Evolutionary conservation across 805 yeast genomes (phyloP).

Genomic region (Ogataea siamensis): DNA sequence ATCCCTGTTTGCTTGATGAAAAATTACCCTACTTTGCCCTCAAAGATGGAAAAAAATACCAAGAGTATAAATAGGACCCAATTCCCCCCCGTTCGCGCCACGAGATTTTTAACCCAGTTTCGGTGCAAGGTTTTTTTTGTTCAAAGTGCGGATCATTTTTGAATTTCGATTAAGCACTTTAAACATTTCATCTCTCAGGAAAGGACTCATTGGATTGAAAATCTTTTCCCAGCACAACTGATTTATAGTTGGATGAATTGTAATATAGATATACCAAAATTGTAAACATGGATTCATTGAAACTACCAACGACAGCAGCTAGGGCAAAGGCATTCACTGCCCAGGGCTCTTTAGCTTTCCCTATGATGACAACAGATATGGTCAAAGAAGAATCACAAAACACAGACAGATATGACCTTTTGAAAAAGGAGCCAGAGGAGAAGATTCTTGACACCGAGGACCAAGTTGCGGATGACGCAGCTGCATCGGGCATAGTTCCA

Average conservation of each 20-base stretch:
- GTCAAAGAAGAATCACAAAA: slow-evolving; percentile 22
- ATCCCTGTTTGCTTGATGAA: background rate
- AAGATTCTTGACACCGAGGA: slow-evolving; percentile 33
- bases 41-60: slow-evolving; percentile 1
- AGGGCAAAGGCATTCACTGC: slow-evolving; percentile 73
- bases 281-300: slow-evolving; percentile 61
- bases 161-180: slow-evolving; percentile 9
- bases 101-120: slow-evolving; percentile 5
- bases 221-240: slow-evolving; percentile 23
- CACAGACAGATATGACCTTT: slow-evolving; percentile 24
- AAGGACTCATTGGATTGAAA: slow-evolving; percentile 32
- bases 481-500: slow-evolving; percentile 94
- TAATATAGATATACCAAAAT: slow-evolving; percentile 16
- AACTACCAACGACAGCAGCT: slow-evolving; percentile 75
- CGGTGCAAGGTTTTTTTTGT: slow-evolving; percentile 11
- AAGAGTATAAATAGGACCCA: slow-evolving; percentile 24
- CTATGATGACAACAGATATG: slow-evolving; percentile 44
- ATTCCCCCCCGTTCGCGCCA: slow-evolving; percentile 13
- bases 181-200: slow-evolving; percentile 13
- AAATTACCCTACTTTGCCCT: slow-evolving; percentile 14
- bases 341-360: slow-evolving; percentile 60
- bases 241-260: slow-evolving; percentile 20
- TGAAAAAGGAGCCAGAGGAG: slow-evolving; percentile 25
- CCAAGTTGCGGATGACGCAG: slow-evolving; percentile 53
- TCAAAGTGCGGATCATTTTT: slow-evolving; percentile 4